Percentiles rank a stretch among this genome's conserved stretches.
Conservation (phyloP, 257 asterid genomes). For the Fraxinus excelsior region DNA sequence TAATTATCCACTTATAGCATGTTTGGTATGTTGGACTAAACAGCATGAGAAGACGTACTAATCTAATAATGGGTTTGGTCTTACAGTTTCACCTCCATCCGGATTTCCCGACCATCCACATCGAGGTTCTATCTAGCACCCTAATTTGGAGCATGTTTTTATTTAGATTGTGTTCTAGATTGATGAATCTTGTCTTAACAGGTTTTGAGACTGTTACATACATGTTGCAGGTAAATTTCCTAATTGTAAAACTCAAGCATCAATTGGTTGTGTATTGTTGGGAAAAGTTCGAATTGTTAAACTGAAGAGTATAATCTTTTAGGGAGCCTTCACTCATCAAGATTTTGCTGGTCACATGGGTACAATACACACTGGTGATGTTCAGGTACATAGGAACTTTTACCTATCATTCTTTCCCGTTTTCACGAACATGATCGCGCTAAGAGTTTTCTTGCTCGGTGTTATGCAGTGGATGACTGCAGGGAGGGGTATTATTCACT, state of each 20-base stretch:
- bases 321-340: conserved; percentile 94
- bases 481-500: conserved; percentile 91
- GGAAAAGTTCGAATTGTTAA: neutral
- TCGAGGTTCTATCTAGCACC: conserved; percentile 52
- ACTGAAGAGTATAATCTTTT: neutral
- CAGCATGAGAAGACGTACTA: neutral
- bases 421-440: neutral
- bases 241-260: neutral
- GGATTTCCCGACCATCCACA: conserved; percentile 99
- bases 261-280: neutral
- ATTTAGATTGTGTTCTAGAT: neutral
- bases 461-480: conserved; percentile 95
- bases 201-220: conserved; percentile 98
- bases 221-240: conserved; percentile 56
- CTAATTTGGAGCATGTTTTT: neutral
- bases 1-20: neutral
- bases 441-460: conserved; percentile 5
- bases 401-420: neutral
- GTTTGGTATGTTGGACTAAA: neutral
- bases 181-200: conserved; percentile 29
- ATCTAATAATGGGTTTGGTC: neutral
- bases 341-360: conserved; percentile 95
- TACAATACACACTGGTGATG: conserved; percentile 79
- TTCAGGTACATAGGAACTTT: conserved; percentile 56
- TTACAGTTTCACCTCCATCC: conserved; percentile 84